These are phyloP conservation scores for Ricinus communis DNA, from an alignment of 345 rosid genomes.

Conservation along the genomic window DNA sequence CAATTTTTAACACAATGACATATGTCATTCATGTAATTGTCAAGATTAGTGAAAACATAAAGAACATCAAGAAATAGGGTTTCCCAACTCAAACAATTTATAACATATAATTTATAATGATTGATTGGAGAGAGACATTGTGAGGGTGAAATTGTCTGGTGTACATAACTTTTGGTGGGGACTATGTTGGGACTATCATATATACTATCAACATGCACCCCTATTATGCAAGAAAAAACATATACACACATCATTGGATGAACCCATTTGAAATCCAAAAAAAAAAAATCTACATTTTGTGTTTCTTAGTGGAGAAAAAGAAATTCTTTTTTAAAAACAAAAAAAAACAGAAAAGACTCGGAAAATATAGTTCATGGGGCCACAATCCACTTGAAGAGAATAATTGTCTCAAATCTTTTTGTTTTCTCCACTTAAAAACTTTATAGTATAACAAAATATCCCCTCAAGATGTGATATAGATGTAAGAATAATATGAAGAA, in stretches of 20 bases:
- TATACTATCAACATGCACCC: background rate
- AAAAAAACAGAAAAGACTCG: slow-evolving; percentile 7
- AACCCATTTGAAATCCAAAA: too few relatives aligned
- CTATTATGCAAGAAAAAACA: slow-evolving; percentile 6
- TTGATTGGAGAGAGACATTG: slow-evolving; percentile 34
- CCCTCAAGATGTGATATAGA: slow-evolving; percentile 3
- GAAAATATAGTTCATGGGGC: slow-evolving; percentile 31
- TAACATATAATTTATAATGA: slow-evolving; percentile 6
- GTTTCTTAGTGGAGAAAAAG: background rate
- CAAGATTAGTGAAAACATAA: too few relatives aligned
- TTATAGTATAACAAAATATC: background rate
- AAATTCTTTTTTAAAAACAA: too few relatives aligned
- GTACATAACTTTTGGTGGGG: slow-evolving; percentile 21
- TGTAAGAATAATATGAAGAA: background rate
- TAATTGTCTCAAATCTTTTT: slow-evolving; percentile 41
- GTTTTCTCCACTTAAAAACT: background rate
- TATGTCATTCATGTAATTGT: too few relatives aligned
- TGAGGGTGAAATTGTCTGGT: slow-evolving; percentile 14
- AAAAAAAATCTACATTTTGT: slow-evolving; percentile 21
- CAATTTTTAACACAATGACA: too few relatives aligned
- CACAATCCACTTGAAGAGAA: slow-evolving; percentile 24
- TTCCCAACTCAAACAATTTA: too few relatives aligned
- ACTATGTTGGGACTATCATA: slow-evolving; percentile 24
- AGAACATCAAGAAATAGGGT: too few relatives aligned
- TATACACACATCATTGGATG: background rate